Conservation (phyloP, 2,329 filamentous ascomycete genomes). For the Colletotrichum liriopes region DNA sequence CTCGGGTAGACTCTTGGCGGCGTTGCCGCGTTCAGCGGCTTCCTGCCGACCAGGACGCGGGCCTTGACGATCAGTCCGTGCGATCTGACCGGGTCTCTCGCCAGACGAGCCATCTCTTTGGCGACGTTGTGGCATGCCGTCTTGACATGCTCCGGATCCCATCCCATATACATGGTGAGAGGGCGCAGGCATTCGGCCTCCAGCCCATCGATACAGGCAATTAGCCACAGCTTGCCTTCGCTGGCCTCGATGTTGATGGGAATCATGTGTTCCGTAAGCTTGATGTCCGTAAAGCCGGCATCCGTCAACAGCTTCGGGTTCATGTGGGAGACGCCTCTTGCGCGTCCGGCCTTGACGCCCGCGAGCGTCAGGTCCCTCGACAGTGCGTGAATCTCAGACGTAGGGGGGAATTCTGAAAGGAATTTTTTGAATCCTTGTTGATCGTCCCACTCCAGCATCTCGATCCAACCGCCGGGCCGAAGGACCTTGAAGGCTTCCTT, state of each 20-base stretch:
- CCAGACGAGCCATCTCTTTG: constrained; percentile 64
- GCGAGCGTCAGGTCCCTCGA: constrained; percentile 60
- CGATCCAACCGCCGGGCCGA: constrained; percentile 71
- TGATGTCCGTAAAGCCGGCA: constrained; percentile 68
- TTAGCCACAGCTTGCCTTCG: constrained; percentile 69
- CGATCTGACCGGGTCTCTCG: constrained; percentile 61
- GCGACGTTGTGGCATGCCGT: constrained; percentile 63
- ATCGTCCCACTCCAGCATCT: constrained; percentile 69
- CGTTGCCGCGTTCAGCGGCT: constrained; percentile 54
- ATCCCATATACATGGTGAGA: constrained; percentile 68
- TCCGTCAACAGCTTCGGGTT: constrained; percentile 61
- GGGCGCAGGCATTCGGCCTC: constrained; percentile 66
- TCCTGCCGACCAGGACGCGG: constrained; percentile 65
- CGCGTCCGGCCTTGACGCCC: constrained; percentile 61
- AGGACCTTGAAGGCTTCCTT: constrained; percentile 67
- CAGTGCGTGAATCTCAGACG: constrained; percentile 62
- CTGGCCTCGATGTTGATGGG: constrained; percentile 63
- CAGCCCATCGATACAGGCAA: constrained; percentile 65
- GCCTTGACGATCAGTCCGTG: constrained; percentile 64
- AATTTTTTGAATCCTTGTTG: constrained; percentile 53
- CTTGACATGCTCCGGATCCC: constrained; percentile 66
- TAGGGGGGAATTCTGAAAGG: constrained; percentile 58
- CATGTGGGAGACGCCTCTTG: constrained; percentile 62
- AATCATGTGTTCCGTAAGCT: constrained; percentile 63
- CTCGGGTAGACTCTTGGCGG: constrained; percentile 21